Evolutionary conservation across 495 filamentous ascomycete genomes (phyloP).

Genomic region (Talaromyces trachyspermus): DNA sequence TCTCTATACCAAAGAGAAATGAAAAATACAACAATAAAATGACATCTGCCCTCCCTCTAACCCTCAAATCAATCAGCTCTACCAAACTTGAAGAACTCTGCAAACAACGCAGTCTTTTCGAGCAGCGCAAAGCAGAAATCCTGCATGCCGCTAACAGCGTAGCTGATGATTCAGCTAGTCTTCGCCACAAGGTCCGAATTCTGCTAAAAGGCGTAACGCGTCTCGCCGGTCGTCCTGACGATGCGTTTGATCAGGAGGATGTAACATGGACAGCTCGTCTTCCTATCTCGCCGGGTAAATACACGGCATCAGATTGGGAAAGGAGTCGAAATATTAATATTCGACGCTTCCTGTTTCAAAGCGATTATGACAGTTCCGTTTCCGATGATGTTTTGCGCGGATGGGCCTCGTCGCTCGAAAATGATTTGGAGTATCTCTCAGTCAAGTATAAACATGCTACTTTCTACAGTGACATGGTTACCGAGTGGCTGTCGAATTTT

Average conservation of each 20-base stretch:
- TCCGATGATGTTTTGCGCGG: conserved; percentile 34
- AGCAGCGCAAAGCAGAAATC: conserved; percentile 30
- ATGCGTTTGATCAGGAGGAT: conserved; percentile 29
- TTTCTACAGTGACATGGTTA: conserved; percentile 55
- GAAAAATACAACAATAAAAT: conserved; percentile 20
- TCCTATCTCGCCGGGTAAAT: conserved; percentile 7
- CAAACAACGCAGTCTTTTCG: conserved; percentile 49
- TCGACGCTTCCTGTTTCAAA: conserved; percentile 48
- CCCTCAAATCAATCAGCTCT: conserved; percentile 56
- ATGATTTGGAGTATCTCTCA: conserved; percentile 43
- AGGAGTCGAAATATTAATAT: conserved; percentile 29
- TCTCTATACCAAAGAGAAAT: background rate
- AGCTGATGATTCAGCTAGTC: conserved; percentile 8
- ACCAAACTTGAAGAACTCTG: conserved; percentile 57
- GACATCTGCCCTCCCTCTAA: conserved; percentile 44
- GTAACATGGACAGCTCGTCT: conserved; percentile 18
- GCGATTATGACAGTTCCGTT: conserved; percentile 49
- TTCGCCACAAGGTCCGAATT: conserved; percentile 22
- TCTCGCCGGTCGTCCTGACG: conserved; percentile 28
- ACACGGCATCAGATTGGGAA: conserved; percentile 4
- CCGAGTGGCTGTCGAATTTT: conserved; percentile 48
- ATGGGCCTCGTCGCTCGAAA: conserved; percentile 43
- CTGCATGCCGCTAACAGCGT: conserved; percentile 20
- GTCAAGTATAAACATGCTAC: conserved; percentile 52
- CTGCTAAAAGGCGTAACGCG: conserved; percentile 34